Evolutionary conservation across 208 protist species (phyloP), one percentile per base, ranked within the genome.

Genomic region (Leishmania turanica): DNA sequence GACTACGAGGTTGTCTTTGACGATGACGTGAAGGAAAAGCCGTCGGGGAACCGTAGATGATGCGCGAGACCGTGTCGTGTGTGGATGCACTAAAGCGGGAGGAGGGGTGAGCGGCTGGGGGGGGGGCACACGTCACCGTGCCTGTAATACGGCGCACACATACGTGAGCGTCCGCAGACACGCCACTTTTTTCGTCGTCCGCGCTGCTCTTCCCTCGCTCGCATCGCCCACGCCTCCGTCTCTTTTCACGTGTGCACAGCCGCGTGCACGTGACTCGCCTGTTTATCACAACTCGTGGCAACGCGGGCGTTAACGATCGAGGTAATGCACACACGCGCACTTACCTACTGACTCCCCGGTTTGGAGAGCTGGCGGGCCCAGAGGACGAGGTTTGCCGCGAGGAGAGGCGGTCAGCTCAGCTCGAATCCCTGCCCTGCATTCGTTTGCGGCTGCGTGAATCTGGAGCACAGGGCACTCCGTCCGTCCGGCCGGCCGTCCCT

Each of bases 1-100:
- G 87, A 95, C 79, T 96, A 92, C 77, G 94, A 96, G 54, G 89
- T 97, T 3, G 78, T 95, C 3, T 93, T 96, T 77, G 90, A 92
- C 49, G 85, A 89, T 34, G 84, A 88, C 34, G 60, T 31, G 21
- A 60, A 53, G 49, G 34, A 34, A 3, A 53, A 51, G 54, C 24
- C 80, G 72, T 21, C 40, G 15, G 51, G 65, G 58, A 42, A 19
- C 8, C 47, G 54, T 5, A 49, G 56, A 45, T 51, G 54, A 66
- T 40, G 75, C 31, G 15, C 13, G 45, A 71, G 75, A 27, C 37
- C 47, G 40, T 75, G 19, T 13, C 66, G 66, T 37, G 42, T 8
- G 21, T 51, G n/a, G 27, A 1, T 40, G 11, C 47, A 21, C 27
- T 4, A 24, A 27, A 40, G 47, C 3, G 1, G 70, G 42, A 40